Evolutionary conservation across 805 yeast genomes (phyloP), one percentile per base, ranked within the genome.

Genomic region (Vanderwaltozyma yarrowii): DNA sequence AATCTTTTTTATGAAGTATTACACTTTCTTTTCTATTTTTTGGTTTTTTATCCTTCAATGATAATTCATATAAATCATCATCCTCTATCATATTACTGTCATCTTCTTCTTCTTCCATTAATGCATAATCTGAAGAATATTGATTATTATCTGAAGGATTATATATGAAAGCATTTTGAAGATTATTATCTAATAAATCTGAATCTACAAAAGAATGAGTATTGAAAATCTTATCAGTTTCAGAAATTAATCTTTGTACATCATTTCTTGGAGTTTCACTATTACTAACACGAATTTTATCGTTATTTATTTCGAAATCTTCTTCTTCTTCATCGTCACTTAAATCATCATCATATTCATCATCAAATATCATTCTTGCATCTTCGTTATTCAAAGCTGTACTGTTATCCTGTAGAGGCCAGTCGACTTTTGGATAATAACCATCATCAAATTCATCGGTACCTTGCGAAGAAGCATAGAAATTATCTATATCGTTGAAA

Each of bases 281-380:
- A 21, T 6, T 21, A 21, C 6, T 21, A 21, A 9, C 9, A 7
- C 9, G 8, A 5, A 23, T 20, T 7, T 33, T 19, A 10, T 50
- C 56, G 10, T 15, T 23, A 10, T 30, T 23, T 7, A 45, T 49
- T 12, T 50, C 52, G 15, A 47, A 52, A 16, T n/a, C 26, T 16
- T 27, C 24, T 10, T 36, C 39, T 15, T 38, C 44, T 5, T 50
- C 53, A 15, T 51, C 52, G 15, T 51, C 56, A 25, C 50, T 53
- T 8, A 51, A 36, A 31, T 53, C 56, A 39, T 54, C 58, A 20
- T 49, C 46, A 39, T 54, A 57, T 34, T 57, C 62, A 30, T 56
- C 51, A 36, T 55, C 57, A 36, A 55, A 57, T 10, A 52, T 47
- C 36, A 51, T 44, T 43, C 51, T 48, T 13, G 62, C 59, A 36